These are phyloP conservation scores for Monilinia vaccinii-corymbosi DNA, from an alignment of 2,329 filamentous ascomycete species.

Conservation along the genomic window DNA sequence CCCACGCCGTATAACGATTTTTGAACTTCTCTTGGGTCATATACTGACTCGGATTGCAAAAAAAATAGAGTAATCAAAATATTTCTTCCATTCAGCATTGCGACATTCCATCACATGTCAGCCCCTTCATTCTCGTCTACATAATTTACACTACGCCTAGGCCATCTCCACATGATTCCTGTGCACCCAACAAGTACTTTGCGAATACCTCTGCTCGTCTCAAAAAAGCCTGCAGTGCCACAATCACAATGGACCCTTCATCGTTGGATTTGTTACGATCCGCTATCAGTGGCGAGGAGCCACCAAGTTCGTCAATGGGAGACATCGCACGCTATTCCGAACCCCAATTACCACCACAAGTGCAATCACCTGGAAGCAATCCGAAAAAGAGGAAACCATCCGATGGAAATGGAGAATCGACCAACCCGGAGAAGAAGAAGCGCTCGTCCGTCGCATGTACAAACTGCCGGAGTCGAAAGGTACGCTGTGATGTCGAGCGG, in stretches of 20 bases:
- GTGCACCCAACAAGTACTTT: background rate
- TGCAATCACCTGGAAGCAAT: conserved; percentile 3
- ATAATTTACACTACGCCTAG: background rate
- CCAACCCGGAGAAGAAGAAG: conserved; percentile 60
- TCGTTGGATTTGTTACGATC: conserved; percentile 10
- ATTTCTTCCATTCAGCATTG: background rate
- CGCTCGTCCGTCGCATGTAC: conserved; percentile 88
- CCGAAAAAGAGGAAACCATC: conserved; percentile 20
- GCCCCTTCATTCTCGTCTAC: conserved; percentile 2
- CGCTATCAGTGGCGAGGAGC: background rate
- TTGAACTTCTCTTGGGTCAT: background rate
- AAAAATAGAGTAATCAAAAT: background rate
- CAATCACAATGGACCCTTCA: background rate
- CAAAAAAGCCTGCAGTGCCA: background rate
- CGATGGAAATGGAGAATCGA: conserved; percentile 21
- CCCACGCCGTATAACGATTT: background rate
- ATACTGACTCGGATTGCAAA: background rate
- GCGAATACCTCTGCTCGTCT: background rate
- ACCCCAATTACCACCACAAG: background rate
- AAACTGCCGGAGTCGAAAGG: conserved; percentile 80
- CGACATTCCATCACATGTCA: background rate
- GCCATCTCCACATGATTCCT: background rate
- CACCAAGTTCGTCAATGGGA: background rate
- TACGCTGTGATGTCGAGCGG: conserved; percentile 89
- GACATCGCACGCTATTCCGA: background rate